Base-by-base conservation (phyloP, 495 filamentous ascomycete genomes). In the Apodospora peruviana region DNA sequence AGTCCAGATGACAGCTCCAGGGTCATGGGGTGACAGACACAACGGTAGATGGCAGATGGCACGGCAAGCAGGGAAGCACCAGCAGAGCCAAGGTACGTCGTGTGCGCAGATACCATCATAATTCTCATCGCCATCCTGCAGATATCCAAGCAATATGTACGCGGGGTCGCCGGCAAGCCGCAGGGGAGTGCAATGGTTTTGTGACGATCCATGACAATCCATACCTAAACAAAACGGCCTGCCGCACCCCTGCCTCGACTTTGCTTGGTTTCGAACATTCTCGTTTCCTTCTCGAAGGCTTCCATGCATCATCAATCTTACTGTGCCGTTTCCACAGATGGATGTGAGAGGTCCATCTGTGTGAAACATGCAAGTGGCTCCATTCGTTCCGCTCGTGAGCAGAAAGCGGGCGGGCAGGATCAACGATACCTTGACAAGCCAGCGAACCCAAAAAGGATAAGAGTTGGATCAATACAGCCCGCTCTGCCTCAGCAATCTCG, bases 301-400 rank as follows among this genome's bases (percentile, higher is more conserved):
- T 45, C 42, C n/a, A 19, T 45, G 42, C 42, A 45, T 32, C 42
- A 32, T 32, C 27, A 32, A n/a, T n/a, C n/a, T n/a, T 38, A 18
- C 16, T 38, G 36, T 38, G 36, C 16, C 37, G 37, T 40, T 20
- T 10, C 9, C 14, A 40, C 14, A 14, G n/a, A 12, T 32, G 27
- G 5, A 12, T 32, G 10, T 38, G 36, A 11, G 36, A 11, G 36
- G 8, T 38, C 5, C 5, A 5, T 18, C 8, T 38, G 36, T 38
- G 27, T 32, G 27, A 32, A 32, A 32, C 27, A 32, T 32, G 27
- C 27, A 32, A 14, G 27, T 32, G 7, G 7, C 27, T 14, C 27
- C 7, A 32, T 7, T 32, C 14, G 7, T 32, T 14, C 27, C 14
- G 7, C 27, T 32, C 27, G 27, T 32, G 27, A 32, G 27, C 27